Evolutionary conservation across 495 filamentous ascomycete species (phyloP).

Genomic region (Cryomyces minteri): DNA sequence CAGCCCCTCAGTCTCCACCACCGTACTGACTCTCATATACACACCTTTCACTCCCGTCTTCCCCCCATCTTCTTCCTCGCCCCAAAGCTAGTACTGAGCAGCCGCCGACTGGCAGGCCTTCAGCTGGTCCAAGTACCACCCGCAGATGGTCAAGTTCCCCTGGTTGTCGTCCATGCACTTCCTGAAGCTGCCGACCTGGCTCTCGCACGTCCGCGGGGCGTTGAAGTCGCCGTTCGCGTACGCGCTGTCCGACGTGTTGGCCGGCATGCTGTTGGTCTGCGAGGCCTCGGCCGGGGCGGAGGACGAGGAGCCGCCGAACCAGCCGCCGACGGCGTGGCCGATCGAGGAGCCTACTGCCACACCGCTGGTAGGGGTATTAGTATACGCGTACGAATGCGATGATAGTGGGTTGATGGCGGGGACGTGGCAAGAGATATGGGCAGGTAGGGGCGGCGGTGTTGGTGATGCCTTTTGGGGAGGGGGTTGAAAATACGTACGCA

Average conservation of each 20-base stretch:
- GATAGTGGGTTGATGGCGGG: background rate
- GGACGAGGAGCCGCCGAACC: conserved; percentile 54
- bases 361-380: conserved; percentile 36
- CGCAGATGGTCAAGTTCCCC: conserved; percentile 88
- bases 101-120: conserved; percentile 91
- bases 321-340: conserved; percentile 79
- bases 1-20: no score
- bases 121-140: conserved; percentile 96
- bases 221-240: conserved; percentile 30
- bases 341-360: conserved; percentile 89
- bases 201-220: conserved; percentile 41
- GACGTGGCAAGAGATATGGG: background rate
- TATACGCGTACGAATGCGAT: conserved; percentile 8
- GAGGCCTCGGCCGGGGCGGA: conserved; percentile 34
- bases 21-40: background rate
- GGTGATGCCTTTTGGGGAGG: no score
- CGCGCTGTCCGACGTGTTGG: conserved; percentile 19
- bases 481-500: conserved; percentile 18
- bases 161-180: conserved; percentile 88
- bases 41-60: background rate
- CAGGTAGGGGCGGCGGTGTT: background rate
- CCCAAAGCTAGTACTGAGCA: conserved; percentile 49
- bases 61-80: background rate
- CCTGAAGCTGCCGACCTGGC: conserved; percentile 70
- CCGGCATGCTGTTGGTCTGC: background rate